Base-by-base conservation (phyloP, 2,329 filamentous ascomycete species). In the Fusarium transvaalense region DNA sequence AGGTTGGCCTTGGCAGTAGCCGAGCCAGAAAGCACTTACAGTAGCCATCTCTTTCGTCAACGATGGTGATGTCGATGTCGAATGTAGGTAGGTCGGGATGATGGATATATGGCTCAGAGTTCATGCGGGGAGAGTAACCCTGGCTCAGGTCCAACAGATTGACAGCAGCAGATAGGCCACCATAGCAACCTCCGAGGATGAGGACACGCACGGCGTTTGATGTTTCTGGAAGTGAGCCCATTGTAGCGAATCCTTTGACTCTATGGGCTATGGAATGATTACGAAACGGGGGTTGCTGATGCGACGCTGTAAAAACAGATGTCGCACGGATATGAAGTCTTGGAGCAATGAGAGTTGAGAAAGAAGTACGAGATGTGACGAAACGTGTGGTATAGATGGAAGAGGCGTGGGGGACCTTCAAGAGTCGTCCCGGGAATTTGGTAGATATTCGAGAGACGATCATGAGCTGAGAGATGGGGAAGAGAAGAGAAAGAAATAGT, bases 31-130 rank as follows among this genome's bases (percentile, higher is more conserved):
- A 9, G 68, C 10, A 79, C 89, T 72, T 82, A 94, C 91, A 94
- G 77, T 89, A 94, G n/a, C 92, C 92, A 81, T 94, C 92, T n/a
- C 91, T 83, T 77, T 94, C 91, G 72, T 94, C 91, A 25, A 92
- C 88, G 23, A 94, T 85, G 23, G 90, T 93, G 51, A 94, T 89
- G 37, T 93, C 85, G 15, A 92, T 78, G 2, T 87, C 83, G 43
- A 90, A 81, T 25, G 81, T 82, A 43, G 82, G 80, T 21, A 82
- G 75, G 31, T 79, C 74, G 67, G 79, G 68, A 71, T 83, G 71
- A 74, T 84, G 79, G 42, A 65, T 60, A 56, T 81, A 81, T n/a
- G 73, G 73, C 34, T 77, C 71, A 21, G 72, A 76, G 47, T 76
- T 76, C 75, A 79, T 77, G 41, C 88, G 85, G n/a, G 86, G 81